phyloP scores from a whole-genome alignment of 164 flowering plant genomes.

The Vitis labrusca region DNA sequence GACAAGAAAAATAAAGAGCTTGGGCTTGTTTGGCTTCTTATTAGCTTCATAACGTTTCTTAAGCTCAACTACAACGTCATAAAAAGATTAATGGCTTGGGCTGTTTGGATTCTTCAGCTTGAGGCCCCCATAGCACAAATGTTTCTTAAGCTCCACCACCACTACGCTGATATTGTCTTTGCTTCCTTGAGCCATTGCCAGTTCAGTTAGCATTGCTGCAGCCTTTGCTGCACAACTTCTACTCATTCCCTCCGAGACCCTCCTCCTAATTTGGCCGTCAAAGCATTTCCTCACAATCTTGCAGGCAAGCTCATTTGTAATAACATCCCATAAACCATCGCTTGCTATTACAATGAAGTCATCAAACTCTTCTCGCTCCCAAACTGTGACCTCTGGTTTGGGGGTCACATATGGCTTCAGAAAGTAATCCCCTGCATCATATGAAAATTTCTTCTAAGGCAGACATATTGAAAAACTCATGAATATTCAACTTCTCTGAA shows the following conservation, averaged over 20 bases:
- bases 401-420: constrained; percentile 49
- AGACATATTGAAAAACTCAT: background rate
- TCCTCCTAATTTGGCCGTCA: constrained; percentile 12
- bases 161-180: constrained; percentile 55
- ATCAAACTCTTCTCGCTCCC: constrained; percentile 23
- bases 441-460: background rate
- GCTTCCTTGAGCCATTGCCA: constrained; percentile 65
- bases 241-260: background rate
- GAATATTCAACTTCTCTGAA: too few relatives aligned
- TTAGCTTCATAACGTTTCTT: too few relatives aligned
- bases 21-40: too few relatives aligned
- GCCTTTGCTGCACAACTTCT: constrained; percentile 34
- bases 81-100: too few relatives aligned
- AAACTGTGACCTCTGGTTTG: constrained; percentile 48
- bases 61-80: too few relatives aligned
- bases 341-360: constrained; percentile 47
- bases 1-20: too few relatives aligned
- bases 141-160: constrained; percentile 36
- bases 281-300: constrained; percentile 39
- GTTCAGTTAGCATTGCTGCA: constrained; percentile 44
- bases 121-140: too few relatives aligned
- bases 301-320: constrained; percentile 47
- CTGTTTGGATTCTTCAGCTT: too few relatives aligned
- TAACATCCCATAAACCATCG: constrained; percentile 60
- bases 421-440: constrained; percentile 43